These are phyloP conservation scores for Monilinia laxa DNA, from an alignment of 2,329 filamentous ascomycete species.

Conservation along the genomic window DNA sequence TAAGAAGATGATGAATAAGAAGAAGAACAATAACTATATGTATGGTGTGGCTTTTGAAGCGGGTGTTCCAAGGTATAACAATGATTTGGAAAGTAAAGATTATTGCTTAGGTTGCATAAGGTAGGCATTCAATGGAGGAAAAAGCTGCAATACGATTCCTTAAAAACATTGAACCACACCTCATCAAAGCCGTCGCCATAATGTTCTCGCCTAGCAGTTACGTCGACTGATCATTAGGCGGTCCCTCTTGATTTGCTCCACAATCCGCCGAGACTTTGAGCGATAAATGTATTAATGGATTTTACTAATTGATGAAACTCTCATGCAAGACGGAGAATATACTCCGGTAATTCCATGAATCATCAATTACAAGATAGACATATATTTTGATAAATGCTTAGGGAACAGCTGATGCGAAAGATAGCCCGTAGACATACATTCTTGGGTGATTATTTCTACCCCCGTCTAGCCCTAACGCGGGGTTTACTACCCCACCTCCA, in stretches of 20 bases:
- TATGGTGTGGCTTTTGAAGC: too few species aligned
- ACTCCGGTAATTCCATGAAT: not conserved
- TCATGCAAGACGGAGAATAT: not conserved
- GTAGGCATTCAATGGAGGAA: too few species aligned
- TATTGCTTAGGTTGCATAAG: too few species aligned
- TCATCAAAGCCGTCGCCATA: too few species aligned
- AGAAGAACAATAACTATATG: too few species aligned
- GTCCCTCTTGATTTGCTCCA: not conserved
- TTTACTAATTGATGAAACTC: not conserved
- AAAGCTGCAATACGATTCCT: too few species aligned
- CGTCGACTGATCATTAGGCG: too few species aligned
- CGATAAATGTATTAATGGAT: not conserved
- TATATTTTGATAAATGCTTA: not conserved
- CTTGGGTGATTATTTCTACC: not conserved
- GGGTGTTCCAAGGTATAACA: too few species aligned
- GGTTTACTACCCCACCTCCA: constrained; percentile 15
- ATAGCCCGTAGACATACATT: not conserved
- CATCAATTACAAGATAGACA: not conserved
- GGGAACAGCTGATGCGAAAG: not conserved
- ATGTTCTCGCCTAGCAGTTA: too few species aligned
- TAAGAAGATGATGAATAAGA: too few species aligned
- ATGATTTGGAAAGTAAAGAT: too few species aligned
- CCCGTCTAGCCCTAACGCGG: constrained; percentile 16
- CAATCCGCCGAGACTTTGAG: not conserved
- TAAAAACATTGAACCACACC: too few species aligned